These are phyloP conservation scores for Aspergillus pseudoglaucus DNA, from an alignment of 2,329 filamentous ascomycete species.

Conservation along the genomic window DNA sequence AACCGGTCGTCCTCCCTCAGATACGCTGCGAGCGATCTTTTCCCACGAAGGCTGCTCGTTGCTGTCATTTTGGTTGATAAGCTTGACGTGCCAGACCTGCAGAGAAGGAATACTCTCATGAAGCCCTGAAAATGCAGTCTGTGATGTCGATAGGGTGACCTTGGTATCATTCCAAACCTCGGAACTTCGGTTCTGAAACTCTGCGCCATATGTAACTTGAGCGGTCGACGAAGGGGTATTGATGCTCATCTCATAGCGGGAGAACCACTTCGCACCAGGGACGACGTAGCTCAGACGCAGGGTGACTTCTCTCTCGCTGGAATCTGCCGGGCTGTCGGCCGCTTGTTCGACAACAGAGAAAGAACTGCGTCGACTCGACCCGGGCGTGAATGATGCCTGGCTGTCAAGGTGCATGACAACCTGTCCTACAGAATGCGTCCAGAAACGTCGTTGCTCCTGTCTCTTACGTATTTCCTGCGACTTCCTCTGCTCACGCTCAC, in stretches of 20 bases:
- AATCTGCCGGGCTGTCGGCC: background rate
- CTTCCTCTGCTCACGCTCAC: constrained; percentile 10
- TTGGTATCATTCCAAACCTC: constrained; percentile 59
- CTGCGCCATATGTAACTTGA: constrained; percentile 55
- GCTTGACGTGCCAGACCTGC: constrained; percentile 51
- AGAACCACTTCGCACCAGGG: constrained; percentile 51
- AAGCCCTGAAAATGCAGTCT: constrained; percentile 52
- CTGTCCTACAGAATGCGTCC: constrained; percentile 29
- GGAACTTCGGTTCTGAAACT: constrained; percentile 55
- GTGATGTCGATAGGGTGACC: constrained; percentile 57
- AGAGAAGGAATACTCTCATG: constrained; percentile 52
- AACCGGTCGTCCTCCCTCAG: background rate
- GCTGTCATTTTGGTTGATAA: constrained; percentile 23
- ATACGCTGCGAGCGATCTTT: constrained; percentile 11
- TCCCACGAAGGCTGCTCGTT: constrained; percentile 12
- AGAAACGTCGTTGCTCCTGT: constrained; percentile 31
- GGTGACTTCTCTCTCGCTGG: constrained; percentile 9
- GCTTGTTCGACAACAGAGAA: background rate
- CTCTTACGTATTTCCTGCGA: constrained; percentile 20
- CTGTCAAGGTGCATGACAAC: constrained; percentile 33
- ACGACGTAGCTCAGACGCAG: constrained; percentile 57
- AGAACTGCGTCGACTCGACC: background rate
- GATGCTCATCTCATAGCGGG: constrained; percentile 58
- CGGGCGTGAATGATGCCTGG: constrained; percentile 1
- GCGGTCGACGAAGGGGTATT: constrained; percentile 50